A percentile compares a stretch with the other conserved stretches of the same genome.
Evolutionary conservation across 1,284 basidiomycete species (phyloP).

Genomic region (Marasmius oreades): DNA sequence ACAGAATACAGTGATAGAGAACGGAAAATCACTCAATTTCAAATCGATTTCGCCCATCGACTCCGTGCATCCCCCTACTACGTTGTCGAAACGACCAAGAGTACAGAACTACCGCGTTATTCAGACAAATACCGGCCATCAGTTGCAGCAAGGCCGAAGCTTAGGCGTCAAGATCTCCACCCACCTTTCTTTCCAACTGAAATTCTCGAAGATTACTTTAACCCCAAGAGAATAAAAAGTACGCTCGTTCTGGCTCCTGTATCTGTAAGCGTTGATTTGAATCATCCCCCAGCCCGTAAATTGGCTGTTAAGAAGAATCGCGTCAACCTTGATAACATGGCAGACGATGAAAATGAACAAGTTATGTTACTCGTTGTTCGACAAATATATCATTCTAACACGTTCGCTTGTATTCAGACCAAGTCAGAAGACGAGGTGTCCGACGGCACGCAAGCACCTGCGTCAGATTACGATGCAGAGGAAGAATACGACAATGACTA

Average conservation of each 20-base stretch:
- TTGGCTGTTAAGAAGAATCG: slow-evolving; percentile 36
- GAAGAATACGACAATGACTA: slow-evolving; percentile 86
- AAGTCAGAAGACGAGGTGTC: slow-evolving; percentile 65
- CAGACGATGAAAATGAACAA: slow-evolving; percentile 60
- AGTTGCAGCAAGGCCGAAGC: slow-evolving; percentile 50
- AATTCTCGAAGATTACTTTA: slow-evolving; percentile 74
- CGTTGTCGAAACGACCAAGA: slow-evolving; percentile 63
- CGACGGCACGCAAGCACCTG: slow-evolving; percentile 58
- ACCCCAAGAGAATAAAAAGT: slow-evolving; percentile 67
- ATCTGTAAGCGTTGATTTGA: background rate
- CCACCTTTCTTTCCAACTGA: slow-evolving; percentile 74
- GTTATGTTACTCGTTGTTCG: slow-evolving; percentile 28
- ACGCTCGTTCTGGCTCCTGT: slow-evolving; percentile 6
- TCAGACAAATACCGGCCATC: slow-evolving; percentile 77
- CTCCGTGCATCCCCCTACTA: slow-evolving; percentile 69
- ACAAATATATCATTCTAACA: slow-evolving; percentile 6
- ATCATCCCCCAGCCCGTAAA: slow-evolving; percentile 25
- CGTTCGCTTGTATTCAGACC: slow-evolving; percentile 37
- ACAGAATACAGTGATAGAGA: slow-evolving; percentile 63
- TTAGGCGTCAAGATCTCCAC: slow-evolving; percentile 68
- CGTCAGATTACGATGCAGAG: slow-evolving; percentile 77
- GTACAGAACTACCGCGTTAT: slow-evolving; percentile 67
- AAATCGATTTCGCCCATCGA: slow-evolving; percentile 61
- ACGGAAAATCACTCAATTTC: slow-evolving; percentile 57
- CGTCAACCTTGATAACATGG: slow-evolving; percentile 62